A percentile compares a stretch with the other conserved stretches of the same genome.
phyloP scores from a whole-genome alignment of 768 basidiomycete genomes.

The Boletus rubroflammeus region DNA sequence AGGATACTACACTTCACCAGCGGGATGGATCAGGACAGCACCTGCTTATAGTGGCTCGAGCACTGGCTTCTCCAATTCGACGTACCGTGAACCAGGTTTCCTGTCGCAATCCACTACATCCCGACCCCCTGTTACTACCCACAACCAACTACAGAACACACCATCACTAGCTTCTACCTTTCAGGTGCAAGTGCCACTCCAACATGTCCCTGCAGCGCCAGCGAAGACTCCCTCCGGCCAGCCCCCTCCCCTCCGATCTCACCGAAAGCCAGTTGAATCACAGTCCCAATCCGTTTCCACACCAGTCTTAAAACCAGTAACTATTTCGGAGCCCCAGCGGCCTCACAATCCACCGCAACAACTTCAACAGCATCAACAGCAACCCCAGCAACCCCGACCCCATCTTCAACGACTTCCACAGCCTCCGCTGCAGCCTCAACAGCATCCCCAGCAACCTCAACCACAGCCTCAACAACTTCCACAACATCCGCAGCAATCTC shows the following conservation, averaged over 20 bases:
- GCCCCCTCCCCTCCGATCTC: not conserved
- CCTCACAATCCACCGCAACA: not conserved
- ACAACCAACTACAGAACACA: constrained; percentile 1
- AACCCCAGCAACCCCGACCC: not conserved
- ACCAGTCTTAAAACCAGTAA: not conserved
- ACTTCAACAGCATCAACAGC: not conserved
- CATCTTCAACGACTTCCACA: constrained; percentile 3
- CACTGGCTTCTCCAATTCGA: not conserved
- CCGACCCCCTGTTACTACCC: not conserved
- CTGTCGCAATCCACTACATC: not conserved
- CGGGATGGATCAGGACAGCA: not conserved
- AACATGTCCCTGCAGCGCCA: not conserved
- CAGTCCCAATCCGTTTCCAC: not conserved
- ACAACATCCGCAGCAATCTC: not conserved
- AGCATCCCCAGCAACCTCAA: not conserved
- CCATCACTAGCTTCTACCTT: not conserved
- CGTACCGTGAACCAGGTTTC: not conserved
- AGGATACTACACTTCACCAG: constrained; percentile 2
- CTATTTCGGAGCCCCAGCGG: not conserved
- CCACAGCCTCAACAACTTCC: not conserved
- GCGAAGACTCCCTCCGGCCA: not conserved
- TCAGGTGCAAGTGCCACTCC: constrained; percentile 5
- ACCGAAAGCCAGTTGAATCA: not conserved
- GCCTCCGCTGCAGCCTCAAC: not conserved
- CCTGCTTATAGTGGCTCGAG: not conserved